Evolutionary conservation across 495 filamentous ascomycete species (phyloP).

Genomic region (Penicillium angulare): DNA sequence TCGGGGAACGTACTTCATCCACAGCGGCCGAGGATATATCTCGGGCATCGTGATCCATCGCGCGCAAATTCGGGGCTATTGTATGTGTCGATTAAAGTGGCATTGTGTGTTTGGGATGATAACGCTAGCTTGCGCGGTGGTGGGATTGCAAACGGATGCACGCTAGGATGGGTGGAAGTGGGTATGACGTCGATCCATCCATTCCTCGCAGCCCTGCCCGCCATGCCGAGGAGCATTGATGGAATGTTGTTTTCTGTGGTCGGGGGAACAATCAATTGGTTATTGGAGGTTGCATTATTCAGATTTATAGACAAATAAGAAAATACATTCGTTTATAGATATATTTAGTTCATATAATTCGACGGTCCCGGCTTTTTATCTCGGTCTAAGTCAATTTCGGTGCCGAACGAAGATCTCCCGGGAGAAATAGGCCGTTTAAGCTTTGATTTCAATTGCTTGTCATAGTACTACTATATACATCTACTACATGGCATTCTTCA

Average conservation of each 20-base stretch:
- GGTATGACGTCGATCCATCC: constrained; percentile 31
- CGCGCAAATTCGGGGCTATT: constrained; percentile 7
- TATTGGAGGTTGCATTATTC: not conserved
- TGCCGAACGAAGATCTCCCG: constrained; percentile 8
- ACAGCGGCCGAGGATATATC: constrained; percentile 12
- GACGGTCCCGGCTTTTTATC: not conserved
- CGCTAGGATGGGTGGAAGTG: constrained; percentile 13
- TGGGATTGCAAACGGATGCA: constrained; percentile 6
- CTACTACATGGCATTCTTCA: constrained; percentile 69
- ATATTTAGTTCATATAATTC: not conserved
- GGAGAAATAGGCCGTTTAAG: not conserved
- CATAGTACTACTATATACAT: not conserved
- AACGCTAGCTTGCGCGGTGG: constrained; percentile 6
- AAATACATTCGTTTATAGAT: not conserved
- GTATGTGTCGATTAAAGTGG: constrained; percentile 1
- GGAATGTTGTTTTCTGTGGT: too few species aligned
- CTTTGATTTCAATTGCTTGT: not conserved
- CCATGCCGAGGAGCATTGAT: too few species aligned
- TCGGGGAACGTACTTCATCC: constrained; percentile 22
- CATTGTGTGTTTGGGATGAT: constrained; percentile 16
- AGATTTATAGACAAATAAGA: not conserved
- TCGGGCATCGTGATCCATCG: constrained; percentile 17
- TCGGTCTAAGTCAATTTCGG: constrained; percentile 2
- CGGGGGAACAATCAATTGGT: not conserved
- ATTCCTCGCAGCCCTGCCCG: constrained; percentile 3